phyloP scores from a whole-genome alignment of 306 rosid species.

The Rosa lucieae region DNA sequence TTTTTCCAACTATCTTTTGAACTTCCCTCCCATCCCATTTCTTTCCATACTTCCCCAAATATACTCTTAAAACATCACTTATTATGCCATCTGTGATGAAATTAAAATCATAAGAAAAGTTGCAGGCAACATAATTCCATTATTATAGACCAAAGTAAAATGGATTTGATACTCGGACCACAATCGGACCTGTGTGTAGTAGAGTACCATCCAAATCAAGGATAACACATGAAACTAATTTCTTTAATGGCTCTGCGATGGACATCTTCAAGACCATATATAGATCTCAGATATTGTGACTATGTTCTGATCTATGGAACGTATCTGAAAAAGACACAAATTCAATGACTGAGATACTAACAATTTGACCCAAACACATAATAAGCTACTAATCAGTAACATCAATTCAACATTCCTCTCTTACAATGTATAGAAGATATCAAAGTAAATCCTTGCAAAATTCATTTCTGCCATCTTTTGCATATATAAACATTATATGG shows the following conservation, averaged over 20 bases:
- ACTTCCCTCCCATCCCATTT: slow-evolving; percentile 94
- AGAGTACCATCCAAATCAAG: slow-evolving; percentile 94
- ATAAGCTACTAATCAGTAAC: not conserved
- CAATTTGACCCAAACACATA: not conserved
- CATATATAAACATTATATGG: no score
- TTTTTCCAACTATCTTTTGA: slow-evolving; percentile 57
- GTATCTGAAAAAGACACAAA: not conserved
- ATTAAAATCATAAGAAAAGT: not conserved
- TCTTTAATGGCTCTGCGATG: slow-evolving; percentile 39
- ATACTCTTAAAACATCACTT: slow-evolving; percentile 51
- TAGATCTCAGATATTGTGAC: slow-evolving; percentile 12
- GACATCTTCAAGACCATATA: slow-evolving; percentile 44
- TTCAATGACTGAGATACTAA: not conserved
- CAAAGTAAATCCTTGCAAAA: no score
- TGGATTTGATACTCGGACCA: not conserved
- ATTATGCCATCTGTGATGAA: slow-evolving; percentile 63
- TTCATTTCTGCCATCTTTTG: no score
- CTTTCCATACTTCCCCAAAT: slow-evolving; percentile 63
- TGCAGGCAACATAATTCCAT: not conserved
- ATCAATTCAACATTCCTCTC: not conserved
- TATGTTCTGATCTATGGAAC: slow-evolving; percentile 6
- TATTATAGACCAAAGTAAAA: not conserved
- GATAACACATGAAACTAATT: slow-evolving; percentile 55
- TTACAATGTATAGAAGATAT: no score
- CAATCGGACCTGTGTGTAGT: slow-evolving; percentile 61